These are phyloP conservation scores for Sphaerosporella brunnea DNA, from an alignment of 495 filamentous ascomycete genomes.

Conservation along the genomic window DNA sequence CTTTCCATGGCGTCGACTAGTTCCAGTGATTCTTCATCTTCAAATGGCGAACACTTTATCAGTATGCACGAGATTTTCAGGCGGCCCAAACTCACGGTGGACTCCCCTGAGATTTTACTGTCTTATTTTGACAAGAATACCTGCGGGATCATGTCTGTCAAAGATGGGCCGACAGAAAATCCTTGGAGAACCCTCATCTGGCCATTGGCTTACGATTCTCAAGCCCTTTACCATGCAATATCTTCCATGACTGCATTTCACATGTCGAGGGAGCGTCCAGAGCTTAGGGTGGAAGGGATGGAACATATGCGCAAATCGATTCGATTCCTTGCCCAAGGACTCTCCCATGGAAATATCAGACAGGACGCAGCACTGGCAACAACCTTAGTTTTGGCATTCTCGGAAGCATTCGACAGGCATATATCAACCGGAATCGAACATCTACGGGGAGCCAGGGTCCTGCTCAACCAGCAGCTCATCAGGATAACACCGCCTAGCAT, in stretches of 20 bases:
- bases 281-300: slow-evolving; percentile 46
- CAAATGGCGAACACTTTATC: slow-evolving; percentile 10
- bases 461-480: slow-evolving; percentile 44
- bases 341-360: slow-evolving; percentile 37
- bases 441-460: slow-evolving; percentile 48
- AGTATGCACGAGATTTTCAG: slow-evolving; percentile 26
- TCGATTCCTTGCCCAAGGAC: slow-evolving; percentile 37
- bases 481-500: slow-evolving; percentile 14
- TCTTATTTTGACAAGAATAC: slow-evolving; percentile 52
- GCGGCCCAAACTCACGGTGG: slow-evolving; percentile 33
- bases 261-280: slow-evolving; percentile 40
- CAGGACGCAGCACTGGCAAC: slow-evolving; percentile 54
- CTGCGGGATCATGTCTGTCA: slow-evolving; percentile 59
- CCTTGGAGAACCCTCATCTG: slow-evolving; percentile 61
- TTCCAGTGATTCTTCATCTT: slow-evolving; percentile 16
- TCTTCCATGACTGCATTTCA: slow-evolving; percentile 63
- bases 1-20: slow-evolving; percentile 6
- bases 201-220: slow-evolving; percentile 48
- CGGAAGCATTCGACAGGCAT: slow-evolving; percentile 62
- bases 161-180: slow-evolving; percentile 56
- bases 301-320: slow-evolving; percentile 57
- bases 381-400: slow-evolving; percentile 54
- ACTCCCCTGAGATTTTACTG: slow-evolving; percentile 47
- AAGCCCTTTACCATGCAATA: slow-evolving; percentile 59
- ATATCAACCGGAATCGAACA: slow-evolving; percentile 60